Evolutionary conservation across 1,139 yeast genomes (phyloP), one percentile per base, ranked within the genome.

Genomic region (Yamadazyma dendronema): DNA sequence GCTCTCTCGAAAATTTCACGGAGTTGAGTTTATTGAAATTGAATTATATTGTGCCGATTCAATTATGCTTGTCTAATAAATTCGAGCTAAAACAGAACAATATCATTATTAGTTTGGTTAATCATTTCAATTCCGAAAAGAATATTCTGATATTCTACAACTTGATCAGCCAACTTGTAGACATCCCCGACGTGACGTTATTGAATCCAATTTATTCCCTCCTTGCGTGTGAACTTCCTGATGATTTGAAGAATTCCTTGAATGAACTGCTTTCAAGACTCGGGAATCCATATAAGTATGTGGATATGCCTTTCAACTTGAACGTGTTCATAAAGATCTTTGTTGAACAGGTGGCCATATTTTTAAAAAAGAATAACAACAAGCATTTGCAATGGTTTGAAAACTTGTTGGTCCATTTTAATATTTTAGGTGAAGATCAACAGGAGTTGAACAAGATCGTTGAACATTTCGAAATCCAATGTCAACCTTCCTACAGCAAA

Each of bases 271-370:
- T 87, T 19, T 67, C 88, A 1, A 72, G 96, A 47, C 71, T 84
- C 37, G 73, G 79, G 42, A 63, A 87, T 1, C 97, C 97, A 0
- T 92, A 84, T 61, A 88, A 85, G 54, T 90, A 88, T 49, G 73
- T 87, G 37, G 97, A 90, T 53, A 53, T 69, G 41, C 70, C 86
- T 1, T 76, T 74, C 35, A 49, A 56, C 6, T 44, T 82, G 12
- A 85, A 95, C 50, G 84, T 94, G 0, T 79, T 88, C 41, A 54
- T 79, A 2, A 73, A 84, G 30, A 79, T 84, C 0, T 53, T 88
- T 4, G 58, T 79, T 34, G 97, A 90, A 47, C 97, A 90, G 56
- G 77, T 83, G 39, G 37, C 44, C 3, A 15, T 40, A 9, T 41
- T 30, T 16, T 28, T 37, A 16, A 35, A 37, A 9, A 42, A 39